These are phyloP conservation scores for Lasiosphaeria miniovina DNA, from an alignment of 495 filamentous ascomycete species.

Conservation along the genomic window DNA sequence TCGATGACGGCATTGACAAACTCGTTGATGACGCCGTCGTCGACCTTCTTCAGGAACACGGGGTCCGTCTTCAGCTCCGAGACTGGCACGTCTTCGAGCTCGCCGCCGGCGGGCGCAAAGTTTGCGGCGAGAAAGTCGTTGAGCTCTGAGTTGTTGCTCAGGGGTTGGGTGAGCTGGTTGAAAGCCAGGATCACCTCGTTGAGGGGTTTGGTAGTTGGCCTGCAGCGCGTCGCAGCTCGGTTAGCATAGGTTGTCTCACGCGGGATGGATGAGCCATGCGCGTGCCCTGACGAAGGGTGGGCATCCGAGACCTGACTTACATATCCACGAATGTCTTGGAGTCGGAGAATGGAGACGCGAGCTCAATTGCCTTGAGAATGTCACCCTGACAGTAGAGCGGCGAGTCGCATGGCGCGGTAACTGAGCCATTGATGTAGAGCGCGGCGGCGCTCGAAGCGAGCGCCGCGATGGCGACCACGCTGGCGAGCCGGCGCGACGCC, in stretches of 20 bases:
- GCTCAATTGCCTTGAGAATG: constrained; percentile 45
- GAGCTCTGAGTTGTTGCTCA: constrained; percentile 48
- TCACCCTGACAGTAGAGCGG: constrained; percentile 50
- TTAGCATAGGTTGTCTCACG: constrained; percentile 5
- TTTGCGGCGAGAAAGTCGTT: constrained; percentile 41
- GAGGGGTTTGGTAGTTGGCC: constrained; percentile 44
- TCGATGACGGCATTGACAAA: constrained; percentile 47
- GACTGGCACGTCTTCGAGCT: constrained; percentile 42
- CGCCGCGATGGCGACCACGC: constrained; percentile 25
- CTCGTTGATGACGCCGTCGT: constrained; percentile 43
- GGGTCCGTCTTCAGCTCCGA: constrained; percentile 40
- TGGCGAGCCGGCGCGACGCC: constrained; percentile 11
- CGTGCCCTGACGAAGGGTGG: constrained; percentile 11
- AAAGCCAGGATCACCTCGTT: constrained; percentile 46
- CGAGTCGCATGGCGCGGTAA: constrained; percentile 47
- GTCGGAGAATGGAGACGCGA: constrained; percentile 47
- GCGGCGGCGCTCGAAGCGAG: constrained; percentile 23
- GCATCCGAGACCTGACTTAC: constrained; percentile 29
- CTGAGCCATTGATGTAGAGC: constrained; percentile 46
- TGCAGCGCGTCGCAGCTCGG: constrained; percentile 16
- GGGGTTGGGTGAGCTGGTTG: constrained; percentile 39
- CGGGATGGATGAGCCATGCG: not conserved
- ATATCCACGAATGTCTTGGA: constrained; percentile 54
- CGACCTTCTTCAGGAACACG: constrained; percentile 40
- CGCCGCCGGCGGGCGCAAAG: constrained; percentile 46